Evolutionary conservation across 768 basidiomycete genomes (phyloP).

Genomic region (Mycena indigotica): DNA sequence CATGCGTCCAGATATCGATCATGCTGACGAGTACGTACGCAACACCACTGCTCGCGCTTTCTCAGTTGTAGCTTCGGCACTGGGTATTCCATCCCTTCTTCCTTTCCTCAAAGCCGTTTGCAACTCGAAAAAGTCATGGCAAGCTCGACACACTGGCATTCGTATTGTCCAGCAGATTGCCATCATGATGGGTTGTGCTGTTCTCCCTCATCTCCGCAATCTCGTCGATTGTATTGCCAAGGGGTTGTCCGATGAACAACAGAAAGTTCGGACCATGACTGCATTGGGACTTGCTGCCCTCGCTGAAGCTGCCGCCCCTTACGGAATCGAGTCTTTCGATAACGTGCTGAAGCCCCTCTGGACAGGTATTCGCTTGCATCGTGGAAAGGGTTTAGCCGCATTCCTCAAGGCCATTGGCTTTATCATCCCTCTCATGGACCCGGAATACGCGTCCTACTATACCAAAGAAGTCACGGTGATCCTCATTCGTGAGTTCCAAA

Average conservation of each 20-base stretch:
- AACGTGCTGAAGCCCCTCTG: slow-evolving; percentile 93
- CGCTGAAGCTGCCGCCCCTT: slow-evolving; percentile 96
- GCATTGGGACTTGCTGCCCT: slow-evolving; percentile 89
- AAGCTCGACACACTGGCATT: slow-evolving; percentile 98
- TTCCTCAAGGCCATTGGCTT: slow-evolving; percentile 98
- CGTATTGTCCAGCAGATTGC: slow-evolving; percentile 99
- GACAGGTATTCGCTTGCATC: slow-evolving; percentile 92
- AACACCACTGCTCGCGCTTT: slow-evolving; percentile 99
- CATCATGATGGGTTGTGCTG: slow-evolving; percentile 99
- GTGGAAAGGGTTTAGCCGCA: slow-evolving; percentile 92
- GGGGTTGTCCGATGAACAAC: slow-evolving; percentile 91
- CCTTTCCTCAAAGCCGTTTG: slow-evolving; percentile 99
- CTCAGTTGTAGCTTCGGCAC: slow-evolving; percentile 97
- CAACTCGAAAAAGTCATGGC: slow-evolving; percentile 99
- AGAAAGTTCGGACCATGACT: slow-evolving; percentile 96
- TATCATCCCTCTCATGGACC: slow-evolving; percentile 99
- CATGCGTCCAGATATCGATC: slow-evolving; percentile 99
- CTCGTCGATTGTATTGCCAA: slow-evolving; percentile 95
- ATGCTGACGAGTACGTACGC: slow-evolving; percentile 98
- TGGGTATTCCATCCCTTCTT: slow-evolving; percentile 95
- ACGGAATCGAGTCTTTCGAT: slow-evolving; percentile 99
- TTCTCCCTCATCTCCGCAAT: slow-evolving; percentile 94
- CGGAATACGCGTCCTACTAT: slow-evolving; percentile 98
- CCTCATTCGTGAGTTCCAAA: slow-evolving; percentile 97
- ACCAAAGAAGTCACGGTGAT: slow-evolving; percentile 97